Percentiles rank a stretch among this genome's conserved stretches.
Conservation (phyloP, 176 grass and related monocot species). For the Dactylis glomerata region DNA sequence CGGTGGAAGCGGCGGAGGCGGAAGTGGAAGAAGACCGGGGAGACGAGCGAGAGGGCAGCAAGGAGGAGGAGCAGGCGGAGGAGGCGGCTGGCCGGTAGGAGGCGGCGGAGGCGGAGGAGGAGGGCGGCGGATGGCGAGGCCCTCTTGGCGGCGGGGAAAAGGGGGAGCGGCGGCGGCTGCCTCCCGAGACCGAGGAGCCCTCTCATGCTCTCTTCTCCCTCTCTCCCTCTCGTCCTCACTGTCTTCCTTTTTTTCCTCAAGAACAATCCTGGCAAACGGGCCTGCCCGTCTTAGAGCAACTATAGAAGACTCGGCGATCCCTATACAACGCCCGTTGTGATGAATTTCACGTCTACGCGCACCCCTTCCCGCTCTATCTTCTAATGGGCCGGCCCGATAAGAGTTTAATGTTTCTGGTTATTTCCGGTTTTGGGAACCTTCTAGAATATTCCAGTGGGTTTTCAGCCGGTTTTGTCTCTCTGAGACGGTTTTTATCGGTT, state of each 20-base stretch:
- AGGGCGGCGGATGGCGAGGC: not conserved
- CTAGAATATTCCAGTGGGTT: too few relatives aligned
- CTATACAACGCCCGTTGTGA: too few relatives aligned
- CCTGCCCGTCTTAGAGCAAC: too few relatives aligned
- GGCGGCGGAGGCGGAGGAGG: constrained; percentile 14
- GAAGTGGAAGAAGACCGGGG: constrained; percentile 82
- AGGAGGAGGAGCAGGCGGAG: constrained; percentile 65
- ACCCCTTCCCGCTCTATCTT: too few relatives aligned
- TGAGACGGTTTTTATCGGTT: too few relatives aligned
- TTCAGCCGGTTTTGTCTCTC: too few relatives aligned
- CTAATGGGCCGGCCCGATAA: too few relatives aligned
- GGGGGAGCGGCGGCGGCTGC: constrained; percentile 44
- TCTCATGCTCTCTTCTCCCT: constrained; percentile 29
- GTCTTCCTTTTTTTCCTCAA: not conserved
- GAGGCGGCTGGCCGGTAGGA: constrained; percentile 50
- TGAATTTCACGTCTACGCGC: too few relatives aligned
- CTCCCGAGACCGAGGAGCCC: constrained; percentile 29
- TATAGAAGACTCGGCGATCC: too few relatives aligned
- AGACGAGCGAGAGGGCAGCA: constrained; percentile 50
- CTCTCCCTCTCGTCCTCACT: not conserved
- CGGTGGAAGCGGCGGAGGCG: constrained; percentile 77
- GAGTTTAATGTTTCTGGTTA: too few relatives aligned
- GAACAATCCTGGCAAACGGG: too few relatives aligned
- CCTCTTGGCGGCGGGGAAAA: constrained; percentile 62
- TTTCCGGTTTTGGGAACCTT: too few relatives aligned